Evolutionary conservation across 164 flowering plant species (phyloP), one percentile per base, ranked within the genome.

Genomic region (Echeveria elegans): DNA sequence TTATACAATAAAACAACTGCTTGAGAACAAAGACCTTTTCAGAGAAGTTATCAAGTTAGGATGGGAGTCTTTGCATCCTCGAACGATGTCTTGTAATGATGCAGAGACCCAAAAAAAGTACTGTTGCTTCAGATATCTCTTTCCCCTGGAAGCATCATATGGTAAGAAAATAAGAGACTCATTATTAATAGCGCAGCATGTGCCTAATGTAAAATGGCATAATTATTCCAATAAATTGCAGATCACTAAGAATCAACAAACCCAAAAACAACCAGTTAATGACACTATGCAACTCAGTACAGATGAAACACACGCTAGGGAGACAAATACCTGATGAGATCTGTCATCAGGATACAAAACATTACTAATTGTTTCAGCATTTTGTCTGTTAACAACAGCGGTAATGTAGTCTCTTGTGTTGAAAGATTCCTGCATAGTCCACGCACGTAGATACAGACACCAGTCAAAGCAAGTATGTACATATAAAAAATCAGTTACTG

Each of bases 41-140:
- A 45, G 83, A 77, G 63, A 82, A 81, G 11, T 71, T 73, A 59
- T 77, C 79, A 82, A 78, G 72, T 75, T 74, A 65, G 24, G 72
- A 60, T 84, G 81, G 37, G 63, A 36, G 63, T 85, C 85, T 71
- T 78, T 82, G 72, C 76, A 85, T 72, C 88, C 74, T 32, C 86
- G 75, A 52, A 85, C 81, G 48, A 85, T 85, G 73, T 85, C 86
- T 72, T 85, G 89, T 30, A 83, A 29, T n/a, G 85, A 81, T 67
- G 86, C 89, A 31, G 88, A 81, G 37, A 79, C 83, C n/a, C n/a
- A n/a, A 70, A 82, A 82, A 77, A 85, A 82, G 70, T 82, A 85
- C 58, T 85, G 89, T 73, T 85, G 89, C 71, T 85, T 85, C 74
- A 85, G 61, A 63, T 63, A 85, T 70, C 72, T 80, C 85, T 72